Percentiles rank a stretch among this genome's conserved stretches.
Conservation (phyloP, 805 yeast genomes). For the Candida maesae region DNA sequence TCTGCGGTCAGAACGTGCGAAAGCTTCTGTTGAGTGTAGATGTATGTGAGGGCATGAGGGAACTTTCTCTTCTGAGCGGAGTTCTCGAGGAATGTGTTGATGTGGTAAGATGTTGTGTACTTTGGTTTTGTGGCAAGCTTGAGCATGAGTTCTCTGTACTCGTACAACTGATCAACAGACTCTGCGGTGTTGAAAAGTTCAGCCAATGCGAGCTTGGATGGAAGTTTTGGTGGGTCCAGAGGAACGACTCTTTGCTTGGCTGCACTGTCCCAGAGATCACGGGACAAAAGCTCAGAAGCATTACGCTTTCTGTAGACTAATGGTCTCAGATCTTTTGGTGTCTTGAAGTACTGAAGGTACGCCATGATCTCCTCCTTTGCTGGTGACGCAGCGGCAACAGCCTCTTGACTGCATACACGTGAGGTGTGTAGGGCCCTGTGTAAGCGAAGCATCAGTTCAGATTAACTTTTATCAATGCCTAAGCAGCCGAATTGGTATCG, state of each 20-base stretch:
- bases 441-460: slow-evolving; percentile 15
- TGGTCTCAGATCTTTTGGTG: slow-evolving; percentile 33
- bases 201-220: slow-evolving; percentile 26
- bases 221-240: slow-evolving; percentile 29
- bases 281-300: slow-evolving; percentile 33
- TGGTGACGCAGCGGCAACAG: neutral
- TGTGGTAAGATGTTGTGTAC: slow-evolving; percentile 19
- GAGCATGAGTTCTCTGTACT: slow-evolving; percentile 14
- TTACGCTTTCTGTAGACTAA: slow-evolving; percentile 39
- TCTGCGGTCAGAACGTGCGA: slow-evolving; percentile 8
- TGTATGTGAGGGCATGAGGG: slow-evolving; percentile 21
- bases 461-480: no score
- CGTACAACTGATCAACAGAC: slow-evolving; percentile 18
- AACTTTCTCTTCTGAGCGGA: slow-evolving; percentile 21
- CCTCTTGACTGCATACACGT: slow-evolving; percentile 7
- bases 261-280: slow-evolving; percentile 37
- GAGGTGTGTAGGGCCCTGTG: slow-evolving; percentile 17
- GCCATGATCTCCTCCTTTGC: slow-evolving; percentile 29
- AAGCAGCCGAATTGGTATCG: no score
- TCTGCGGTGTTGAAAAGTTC: slow-evolving; percentile 24
- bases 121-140: slow-evolving; percentile 20
- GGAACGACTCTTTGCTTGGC: slow-evolving; percentile 33
- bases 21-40: slow-evolving; percentile 19
- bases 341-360: slow-evolving; percentile 32
- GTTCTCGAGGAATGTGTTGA: slow-evolving; percentile 21